phyloP scores from a whole-genome alignment of 371 early-diverging fungal genomes.

The Saksenaea vasiformis region DNA sequence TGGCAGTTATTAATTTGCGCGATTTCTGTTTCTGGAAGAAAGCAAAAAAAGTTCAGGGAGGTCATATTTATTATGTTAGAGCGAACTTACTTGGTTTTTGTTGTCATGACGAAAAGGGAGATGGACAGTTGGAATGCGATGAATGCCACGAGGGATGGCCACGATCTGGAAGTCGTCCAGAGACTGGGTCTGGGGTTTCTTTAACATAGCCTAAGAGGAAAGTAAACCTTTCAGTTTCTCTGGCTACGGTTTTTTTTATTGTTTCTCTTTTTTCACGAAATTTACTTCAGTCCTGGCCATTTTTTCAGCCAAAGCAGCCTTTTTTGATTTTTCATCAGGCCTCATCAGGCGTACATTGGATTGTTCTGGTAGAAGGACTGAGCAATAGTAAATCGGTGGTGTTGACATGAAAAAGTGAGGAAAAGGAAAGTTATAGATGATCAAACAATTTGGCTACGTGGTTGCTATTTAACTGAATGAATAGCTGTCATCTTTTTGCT shows the following conservation, averaged over 20 bases:
- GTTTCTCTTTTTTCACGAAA: no score
- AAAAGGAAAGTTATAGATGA: neutral
- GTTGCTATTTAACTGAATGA: slow-evolving; percentile 3
- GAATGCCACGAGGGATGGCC: neutral
- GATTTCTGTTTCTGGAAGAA: neutral
- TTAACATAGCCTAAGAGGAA: neutral
- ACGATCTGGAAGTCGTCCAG: neutral
- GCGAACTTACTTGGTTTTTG: neutral
- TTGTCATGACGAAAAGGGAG: neutral
- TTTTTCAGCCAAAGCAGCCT: neutral
- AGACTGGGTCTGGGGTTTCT: neutral
- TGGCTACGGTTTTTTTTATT: no score
- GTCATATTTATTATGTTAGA: neutral
- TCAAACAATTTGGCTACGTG: neutral
- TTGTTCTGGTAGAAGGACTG: neutral
- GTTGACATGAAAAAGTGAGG: neutral
- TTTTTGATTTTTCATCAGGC: neutral
- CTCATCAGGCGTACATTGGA: neutral
- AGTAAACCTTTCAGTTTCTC: neutral
- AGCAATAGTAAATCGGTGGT: neutral
- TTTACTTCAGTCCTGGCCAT: slow-evolving; percentile 1
- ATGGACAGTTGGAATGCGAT: slow-evolving; percentile 4
- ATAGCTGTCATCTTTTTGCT: slow-evolving; percentile 5
- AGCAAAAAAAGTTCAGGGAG: neutral
- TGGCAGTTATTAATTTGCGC: neutral